phyloP scores from a whole-genome alignment of 306 rosid species.

The Vicia villosa region DNA sequence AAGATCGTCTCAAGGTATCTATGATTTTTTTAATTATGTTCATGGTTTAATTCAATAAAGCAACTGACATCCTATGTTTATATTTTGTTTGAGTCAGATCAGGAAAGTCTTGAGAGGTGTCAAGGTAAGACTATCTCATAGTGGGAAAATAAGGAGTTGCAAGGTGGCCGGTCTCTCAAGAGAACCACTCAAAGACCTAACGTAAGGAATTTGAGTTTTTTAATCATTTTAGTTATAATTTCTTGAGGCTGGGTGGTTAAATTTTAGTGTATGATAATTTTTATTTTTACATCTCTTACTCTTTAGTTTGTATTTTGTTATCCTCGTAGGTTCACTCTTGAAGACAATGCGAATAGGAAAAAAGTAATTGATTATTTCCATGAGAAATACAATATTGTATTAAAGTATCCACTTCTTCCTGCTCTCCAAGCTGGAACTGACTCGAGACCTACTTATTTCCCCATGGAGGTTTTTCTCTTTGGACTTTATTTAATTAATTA shows the following conservation, averaged over 20 bases:
- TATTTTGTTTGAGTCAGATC: conserved; percentile 42
- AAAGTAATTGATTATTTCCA: conserved; percentile 55
- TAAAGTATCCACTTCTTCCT: conserved; percentile 43
- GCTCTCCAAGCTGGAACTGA: conserved; percentile 80
- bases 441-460: conserved; percentile 57
- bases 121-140: conserved; percentile 40
- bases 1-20: conserved; percentile 62
- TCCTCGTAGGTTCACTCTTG: conserved; percentile 57
- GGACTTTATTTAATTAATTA: neutral
- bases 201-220: conserved; percentile 41
- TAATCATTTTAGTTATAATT: neutral
- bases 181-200: conserved; percentile 49
- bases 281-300: neutral
- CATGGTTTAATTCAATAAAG: neutral
- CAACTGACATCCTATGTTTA: neutral
- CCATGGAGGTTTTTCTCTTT: conserved; percentile 69
- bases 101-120: conserved; percentile 55
- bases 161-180: conserved; percentile 50
- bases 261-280: neutral
- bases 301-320: conserved; percentile 2
- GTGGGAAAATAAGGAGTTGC: conserved; percentile 27
- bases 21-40: neutral
- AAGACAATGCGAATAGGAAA: conserved; percentile 27
- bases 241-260: neutral
- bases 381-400: conserved; percentile 44